phyloP scores from a whole-genome alignment of 2,329 filamentous ascomycete species.

The Ophiostoma australiae region DNA sequence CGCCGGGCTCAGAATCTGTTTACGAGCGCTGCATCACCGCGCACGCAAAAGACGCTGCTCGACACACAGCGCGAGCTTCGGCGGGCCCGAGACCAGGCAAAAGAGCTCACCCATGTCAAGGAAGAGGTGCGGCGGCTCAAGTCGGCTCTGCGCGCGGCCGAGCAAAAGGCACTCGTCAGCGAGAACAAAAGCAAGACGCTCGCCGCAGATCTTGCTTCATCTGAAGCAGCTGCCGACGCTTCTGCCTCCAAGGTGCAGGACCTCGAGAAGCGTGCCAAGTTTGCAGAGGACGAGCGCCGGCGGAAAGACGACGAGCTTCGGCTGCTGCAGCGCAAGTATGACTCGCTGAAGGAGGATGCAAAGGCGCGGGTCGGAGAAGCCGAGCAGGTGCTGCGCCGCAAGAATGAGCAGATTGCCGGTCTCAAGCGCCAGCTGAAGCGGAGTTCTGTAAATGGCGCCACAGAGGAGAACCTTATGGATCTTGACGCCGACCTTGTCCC shows the following conservation, averaged over 20 bases:
- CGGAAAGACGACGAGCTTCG: conserved; percentile 50
- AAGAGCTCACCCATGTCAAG: conserved; percentile 48
- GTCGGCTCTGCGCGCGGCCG: conserved; percentile 45
- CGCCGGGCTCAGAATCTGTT: conserved; percentile 25
- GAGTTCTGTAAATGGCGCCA: not conserved
- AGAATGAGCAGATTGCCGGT: conserved; percentile 53
- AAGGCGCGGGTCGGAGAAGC: conserved; percentile 52
- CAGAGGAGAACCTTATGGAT: not conserved
- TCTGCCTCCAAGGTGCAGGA: conserved; percentile 31
- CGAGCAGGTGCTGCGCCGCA: conserved; percentile 50
- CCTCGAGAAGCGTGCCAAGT: conserved; percentile 33
- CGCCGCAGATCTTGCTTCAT: conserved; percentile 32
- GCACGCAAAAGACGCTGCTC: conserved; percentile 47
- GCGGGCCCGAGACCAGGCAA: conserved; percentile 50
- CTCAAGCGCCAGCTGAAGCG: conserved; percentile 32
- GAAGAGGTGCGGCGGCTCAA: conserved; percentile 52
- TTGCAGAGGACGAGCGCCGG: conserved; percentile 32
- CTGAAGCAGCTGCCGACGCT: conserved; percentile 30
- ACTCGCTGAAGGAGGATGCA: conserved; percentile 49
- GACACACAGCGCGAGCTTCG: conserved; percentile 53
- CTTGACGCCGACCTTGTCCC: not conserved
- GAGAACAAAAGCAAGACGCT: conserved; percentile 37
- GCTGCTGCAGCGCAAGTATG: conserved; percentile 45
- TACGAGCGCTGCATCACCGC: conserved; percentile 41
- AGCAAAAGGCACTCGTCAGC: conserved; percentile 41